Conservation (phyloP, 1,139 yeast genomes). For the Groenewaldozyma sp. region DNA sequence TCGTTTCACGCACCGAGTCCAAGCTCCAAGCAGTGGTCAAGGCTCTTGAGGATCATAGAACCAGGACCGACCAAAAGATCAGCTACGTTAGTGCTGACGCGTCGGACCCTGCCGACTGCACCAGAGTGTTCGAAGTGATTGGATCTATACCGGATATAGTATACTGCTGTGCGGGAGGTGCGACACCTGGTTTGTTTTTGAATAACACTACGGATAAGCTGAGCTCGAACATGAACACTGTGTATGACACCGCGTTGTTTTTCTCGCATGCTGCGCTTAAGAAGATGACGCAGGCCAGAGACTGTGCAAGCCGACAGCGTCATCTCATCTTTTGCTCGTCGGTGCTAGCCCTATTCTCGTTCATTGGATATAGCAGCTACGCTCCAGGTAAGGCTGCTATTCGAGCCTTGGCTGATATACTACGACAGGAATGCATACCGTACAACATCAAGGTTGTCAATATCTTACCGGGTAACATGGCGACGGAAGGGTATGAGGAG, state of each 20-base stretch:
- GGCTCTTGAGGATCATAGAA: slow-evolving; percentile 31
- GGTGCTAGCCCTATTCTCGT: slow-evolving; percentile 72
- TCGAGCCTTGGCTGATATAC: slow-evolving; percentile 58
- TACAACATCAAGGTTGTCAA: slow-evolving; percentile 46
- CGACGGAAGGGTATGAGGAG: slow-evolving; percentile 73
- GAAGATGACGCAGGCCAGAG: slow-evolving; percentile 30
- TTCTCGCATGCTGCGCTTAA: slow-evolving; percentile 52
- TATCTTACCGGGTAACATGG: slow-evolving; percentile 83
- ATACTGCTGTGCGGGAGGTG: slow-evolving; percentile 82
- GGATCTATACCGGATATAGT: slow-evolving; percentile 53
- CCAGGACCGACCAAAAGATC: slow-evolving; percentile 29
- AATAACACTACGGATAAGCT: slow-evolving; percentile 57
- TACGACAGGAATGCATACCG: slow-evolving; percentile 73
- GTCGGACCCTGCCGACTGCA: slow-evolving; percentile 46
- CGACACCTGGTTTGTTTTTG: slow-evolving; percentile 67
- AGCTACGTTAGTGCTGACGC: slow-evolving; percentile 57
- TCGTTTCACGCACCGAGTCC: slow-evolving; percentile 65
- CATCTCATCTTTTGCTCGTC: slow-evolving; percentile 75
- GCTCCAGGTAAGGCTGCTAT: slow-evolving; percentile 85
- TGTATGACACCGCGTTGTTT: slow-evolving; percentile 66
- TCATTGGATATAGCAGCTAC: slow-evolving; percentile 85
- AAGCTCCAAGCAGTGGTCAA: slow-evolving; percentile 44
- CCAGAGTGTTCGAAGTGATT: slow-evolving; percentile 32
- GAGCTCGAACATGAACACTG: slow-evolving; percentile 50
- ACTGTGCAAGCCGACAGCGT: slow-evolving; percentile 25